A percentile compares a stretch with the other conserved stretches of the same genome.
phyloP scores from a whole-genome alignment of 2,329 filamentous ascomycete genomes.

The Stemphylium beticola region DNA sequence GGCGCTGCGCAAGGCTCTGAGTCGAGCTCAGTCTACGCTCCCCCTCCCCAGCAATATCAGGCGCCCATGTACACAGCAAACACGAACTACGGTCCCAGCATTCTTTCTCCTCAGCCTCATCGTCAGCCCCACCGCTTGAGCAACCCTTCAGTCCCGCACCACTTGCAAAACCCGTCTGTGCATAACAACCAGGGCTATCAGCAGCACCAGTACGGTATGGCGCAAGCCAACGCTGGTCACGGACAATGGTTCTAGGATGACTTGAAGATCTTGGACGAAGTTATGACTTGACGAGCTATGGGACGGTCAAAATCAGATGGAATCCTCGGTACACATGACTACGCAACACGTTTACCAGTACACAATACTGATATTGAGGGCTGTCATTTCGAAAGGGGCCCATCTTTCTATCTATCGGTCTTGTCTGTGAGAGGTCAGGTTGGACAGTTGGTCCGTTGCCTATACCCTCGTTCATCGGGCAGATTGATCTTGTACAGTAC shows the following conservation, averaged over 20 bases:
- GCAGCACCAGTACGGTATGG: slow-evolving; percentile 47
- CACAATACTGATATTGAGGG: slow-evolving; percentile 26
- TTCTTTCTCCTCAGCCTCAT: slow-evolving; percentile 44
- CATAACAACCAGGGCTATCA: slow-evolving; percentile 47
- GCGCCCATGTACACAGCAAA: slow-evolving; percentile 45
- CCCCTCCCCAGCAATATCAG: slow-evolving; percentile 21
- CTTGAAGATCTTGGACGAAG: slow-evolving; percentile 49
- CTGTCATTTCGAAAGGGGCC: slow-evolving; percentile 22
- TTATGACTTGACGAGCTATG: slow-evolving; percentile 60
- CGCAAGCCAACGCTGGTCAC: slow-evolving; percentile 11
- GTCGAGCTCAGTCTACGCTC: slow-evolving; percentile 23
- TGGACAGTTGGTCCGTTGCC: not conserved
- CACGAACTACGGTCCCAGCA: slow-evolving; percentile 44
- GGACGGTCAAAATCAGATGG: slow-evolving; percentile 26
- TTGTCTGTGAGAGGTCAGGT: slow-evolving; percentile 20
- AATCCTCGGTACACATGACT: slow-evolving; percentile 27
- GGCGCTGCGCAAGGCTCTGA: slow-evolving; percentile 36
- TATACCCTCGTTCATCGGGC: slow-evolving; percentile 16
- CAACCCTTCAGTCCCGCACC: slow-evolving; percentile 45
- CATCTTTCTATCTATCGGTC: slow-evolving; percentile 34
- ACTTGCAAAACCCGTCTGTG: slow-evolving; percentile 47
- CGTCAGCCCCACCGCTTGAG: slow-evolving; percentile 46
- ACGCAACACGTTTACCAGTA: slow-evolving; percentile 31
- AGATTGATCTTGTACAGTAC: slow-evolving; percentile 47
- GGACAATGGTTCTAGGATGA: slow-evolving; percentile 13